Evolutionary conservation across 2,329 filamentous ascomycete species (phyloP).

Genomic region (Colletotrichum plurivorum): DNA sequence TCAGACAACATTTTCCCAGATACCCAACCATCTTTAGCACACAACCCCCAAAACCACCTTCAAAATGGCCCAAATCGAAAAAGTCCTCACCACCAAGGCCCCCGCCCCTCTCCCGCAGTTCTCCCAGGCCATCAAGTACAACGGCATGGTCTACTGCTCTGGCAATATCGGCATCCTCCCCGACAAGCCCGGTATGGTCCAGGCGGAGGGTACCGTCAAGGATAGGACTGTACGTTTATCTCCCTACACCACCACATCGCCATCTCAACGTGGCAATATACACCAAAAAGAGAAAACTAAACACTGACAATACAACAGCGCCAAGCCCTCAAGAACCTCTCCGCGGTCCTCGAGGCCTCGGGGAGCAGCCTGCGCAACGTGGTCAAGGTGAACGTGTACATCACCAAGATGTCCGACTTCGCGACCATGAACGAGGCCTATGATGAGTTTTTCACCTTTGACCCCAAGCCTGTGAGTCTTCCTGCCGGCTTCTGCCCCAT

Average conservation of each 20-base stretch:
- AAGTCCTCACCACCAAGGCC: slow-evolving; percentile 45
- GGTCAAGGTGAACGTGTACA: slow-evolving; percentile 77
- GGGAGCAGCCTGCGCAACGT: slow-evolving; percentile 72
- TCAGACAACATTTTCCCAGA: neutral
- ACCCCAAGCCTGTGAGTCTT: slow-evolving; percentile 64
- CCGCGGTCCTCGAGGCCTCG: slow-evolving; percentile 71
- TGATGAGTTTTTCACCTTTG: slow-evolving; percentile 60
- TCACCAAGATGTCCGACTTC: slow-evolving; percentile 77
- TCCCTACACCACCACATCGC: no score
- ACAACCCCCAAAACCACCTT: neutral
- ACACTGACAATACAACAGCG: slow-evolving; percentile 49
- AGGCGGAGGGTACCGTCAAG: slow-evolving; percentile 64
- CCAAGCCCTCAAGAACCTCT: slow-evolving; percentile 72
- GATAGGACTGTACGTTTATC: slow-evolving; percentile 61
- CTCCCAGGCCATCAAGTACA: slow-evolving; percentile 72
- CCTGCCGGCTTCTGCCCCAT: no score
- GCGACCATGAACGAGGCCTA: slow-evolving; percentile 70
- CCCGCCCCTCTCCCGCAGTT: slow-evolving; percentile 66
- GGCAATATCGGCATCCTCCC: slow-evolving; percentile 73
- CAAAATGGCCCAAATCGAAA: slow-evolving; percentile 28
- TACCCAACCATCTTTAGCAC: neutral
- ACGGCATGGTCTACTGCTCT: slow-evolving; percentile 80
- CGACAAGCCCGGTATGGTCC: slow-evolving; percentile 56
- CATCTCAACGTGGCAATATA: no score
- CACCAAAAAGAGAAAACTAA: no score